phyloP scores from a whole-genome alignment of 1,284 basidiomycete genomes.

The Ustilago trichophora region DNA sequence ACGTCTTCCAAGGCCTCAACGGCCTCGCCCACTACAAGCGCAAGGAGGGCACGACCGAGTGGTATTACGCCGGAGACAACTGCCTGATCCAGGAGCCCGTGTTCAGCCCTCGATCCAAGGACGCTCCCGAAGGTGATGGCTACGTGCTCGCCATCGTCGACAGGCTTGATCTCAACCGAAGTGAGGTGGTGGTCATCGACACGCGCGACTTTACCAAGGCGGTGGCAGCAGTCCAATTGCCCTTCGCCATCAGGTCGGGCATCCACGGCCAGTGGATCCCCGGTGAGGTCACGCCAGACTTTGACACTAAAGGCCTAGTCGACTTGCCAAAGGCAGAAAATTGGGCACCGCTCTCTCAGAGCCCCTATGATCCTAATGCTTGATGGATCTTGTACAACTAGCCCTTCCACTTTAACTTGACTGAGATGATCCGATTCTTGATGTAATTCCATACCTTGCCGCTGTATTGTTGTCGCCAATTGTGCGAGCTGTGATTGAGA shows the following conservation, averaged over 20 bases:
- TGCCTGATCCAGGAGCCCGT: slow-evolving; percentile 42
- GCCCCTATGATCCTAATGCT: slow-evolving; percentile 13
- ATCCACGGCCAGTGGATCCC: slow-evolving; percentile 34
- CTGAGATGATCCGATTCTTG: no score
- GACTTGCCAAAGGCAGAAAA: slow-evolving; percentile 23
- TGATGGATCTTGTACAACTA: no score
- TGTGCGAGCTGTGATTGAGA: no score
- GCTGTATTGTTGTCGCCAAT: no score
- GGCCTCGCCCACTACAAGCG: slow-evolving; percentile 26
- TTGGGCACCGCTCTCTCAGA: slow-evolving; percentile 12
- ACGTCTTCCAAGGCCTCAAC: slow-evolving; percentile 35
- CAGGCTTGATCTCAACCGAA: slow-evolving; percentile 27
- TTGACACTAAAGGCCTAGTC: slow-evolving; percentile 18
- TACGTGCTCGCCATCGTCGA: slow-evolving; percentile 38
- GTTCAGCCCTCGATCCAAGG: slow-evolving; percentile 30
- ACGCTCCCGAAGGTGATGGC: slow-evolving; percentile 37
- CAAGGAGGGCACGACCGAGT: slow-evolving; percentile 21
- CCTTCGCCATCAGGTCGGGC: slow-evolving; percentile 24
- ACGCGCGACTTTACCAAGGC: slow-evolving; percentile 27
- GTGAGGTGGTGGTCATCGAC: slow-evolving; percentile 41
- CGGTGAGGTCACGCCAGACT: slow-evolving; percentile 18
- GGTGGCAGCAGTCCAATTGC: slow-evolving; percentile 17
- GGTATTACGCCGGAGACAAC: slow-evolving; percentile 32
- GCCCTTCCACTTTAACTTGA: no score
- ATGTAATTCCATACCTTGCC: no score